Conservation (phyloP, 495 filamentous ascomycete genomes). For the Penicillium parvum region DNA sequence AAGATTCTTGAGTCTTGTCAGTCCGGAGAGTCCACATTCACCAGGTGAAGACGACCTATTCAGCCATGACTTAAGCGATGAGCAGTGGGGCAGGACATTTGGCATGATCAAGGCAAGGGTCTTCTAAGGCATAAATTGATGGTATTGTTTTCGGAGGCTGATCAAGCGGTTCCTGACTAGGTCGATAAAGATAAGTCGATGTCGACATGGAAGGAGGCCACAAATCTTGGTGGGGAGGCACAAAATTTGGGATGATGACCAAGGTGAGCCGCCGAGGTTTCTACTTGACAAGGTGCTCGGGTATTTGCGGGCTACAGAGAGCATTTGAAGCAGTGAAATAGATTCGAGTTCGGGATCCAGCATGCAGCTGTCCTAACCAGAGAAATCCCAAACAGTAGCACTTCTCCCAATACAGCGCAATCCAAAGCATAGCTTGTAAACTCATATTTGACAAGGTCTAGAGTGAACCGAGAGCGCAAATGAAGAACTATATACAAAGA, state of each 20-base stretch:
- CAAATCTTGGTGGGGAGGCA: slow-evolving; percentile 22
- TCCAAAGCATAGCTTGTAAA: too few species aligned
- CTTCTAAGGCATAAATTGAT: slow-evolving; percentile 46
- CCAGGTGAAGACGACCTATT: slow-evolving; percentile 83
- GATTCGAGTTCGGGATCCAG: neutral
- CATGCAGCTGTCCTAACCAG: neutral
- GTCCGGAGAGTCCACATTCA: slow-evolving; percentile 42
- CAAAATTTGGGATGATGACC: slow-evolving; percentile 36
- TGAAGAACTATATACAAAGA: slow-evolving; percentile 1
- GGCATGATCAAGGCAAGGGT: slow-evolving; percentile 51
- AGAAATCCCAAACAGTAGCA: too few species aligned
- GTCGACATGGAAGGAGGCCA: slow-evolving; percentile 59
- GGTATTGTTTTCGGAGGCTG: slow-evolving; percentile 61
- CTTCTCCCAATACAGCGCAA: too few species aligned
- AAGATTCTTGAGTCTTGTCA: slow-evolving; percentile 63
- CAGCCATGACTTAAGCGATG: slow-evolving; percentile 67
- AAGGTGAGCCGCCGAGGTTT: slow-evolving; percentile 37
- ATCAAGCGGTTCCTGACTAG: slow-evolving; percentile 61
- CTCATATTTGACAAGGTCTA: too few species aligned
- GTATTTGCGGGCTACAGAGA: slow-evolving; percentile 21
- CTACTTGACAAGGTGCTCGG: slow-evolving; percentile 35
- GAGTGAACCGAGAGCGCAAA: neutral
- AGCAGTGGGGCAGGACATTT: slow-evolving; percentile 56
- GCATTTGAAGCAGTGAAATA: neutral
- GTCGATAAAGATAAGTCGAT: slow-evolving; percentile 64